Conservation (phyloP, 2,329 filamentous ascomycete genomes). For the Xylariomycetidae sp. region DNA sequence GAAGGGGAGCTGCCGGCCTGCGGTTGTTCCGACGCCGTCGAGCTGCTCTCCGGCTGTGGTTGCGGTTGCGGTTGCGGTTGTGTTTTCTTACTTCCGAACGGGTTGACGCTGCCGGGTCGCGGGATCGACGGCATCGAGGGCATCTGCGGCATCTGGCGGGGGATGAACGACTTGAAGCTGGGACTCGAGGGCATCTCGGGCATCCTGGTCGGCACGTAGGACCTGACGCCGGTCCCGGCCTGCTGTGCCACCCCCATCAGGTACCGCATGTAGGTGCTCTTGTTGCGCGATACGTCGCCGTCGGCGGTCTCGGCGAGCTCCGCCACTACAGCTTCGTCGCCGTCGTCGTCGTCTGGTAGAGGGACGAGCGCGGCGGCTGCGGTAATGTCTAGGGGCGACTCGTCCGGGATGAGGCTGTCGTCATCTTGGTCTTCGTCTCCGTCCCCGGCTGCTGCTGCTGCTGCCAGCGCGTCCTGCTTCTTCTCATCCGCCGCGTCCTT, state of each 20-base stretch:
- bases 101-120: slow-evolving; percentile 22
- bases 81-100: slow-evolving; percentile 20
- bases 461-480: neutral
- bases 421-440: slow-evolving; percentile 10
- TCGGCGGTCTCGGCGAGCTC: neutral
- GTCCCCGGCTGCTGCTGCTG: neutral
- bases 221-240: slow-evolving; percentile 40
- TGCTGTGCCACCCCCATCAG: slow-evolving; percentile 46
- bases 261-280: slow-evolving; percentile 42
- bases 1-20: no score
- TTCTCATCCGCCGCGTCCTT: slow-evolving; percentile 14
- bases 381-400: slow-evolving; percentile 49
- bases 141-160: slow-evolving; percentile 26
- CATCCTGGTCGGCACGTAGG: slow-evolving; percentile 41
- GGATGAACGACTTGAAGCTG: slow-evolving; percentile 28
- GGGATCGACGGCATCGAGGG: slow-evolving; percentile 28
- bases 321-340: slow-evolving; percentile 22
- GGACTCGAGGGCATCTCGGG: slow-evolving; percentile 32
- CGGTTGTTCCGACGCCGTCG: no score
- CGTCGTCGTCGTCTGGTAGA: slow-evolving; percentile 37
- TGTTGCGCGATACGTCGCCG: slow-evolving; percentile 30
- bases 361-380: slow-evolving; percentile 47
- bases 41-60: no score
- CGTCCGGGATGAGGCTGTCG: slow-evolving; percentile 31
- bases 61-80: no score